These are phyloP conservation scores for Phytopythium aichiense DNA, from an alignment of 352 stramenopile genomes.

Conservation along the genomic window DNA sequence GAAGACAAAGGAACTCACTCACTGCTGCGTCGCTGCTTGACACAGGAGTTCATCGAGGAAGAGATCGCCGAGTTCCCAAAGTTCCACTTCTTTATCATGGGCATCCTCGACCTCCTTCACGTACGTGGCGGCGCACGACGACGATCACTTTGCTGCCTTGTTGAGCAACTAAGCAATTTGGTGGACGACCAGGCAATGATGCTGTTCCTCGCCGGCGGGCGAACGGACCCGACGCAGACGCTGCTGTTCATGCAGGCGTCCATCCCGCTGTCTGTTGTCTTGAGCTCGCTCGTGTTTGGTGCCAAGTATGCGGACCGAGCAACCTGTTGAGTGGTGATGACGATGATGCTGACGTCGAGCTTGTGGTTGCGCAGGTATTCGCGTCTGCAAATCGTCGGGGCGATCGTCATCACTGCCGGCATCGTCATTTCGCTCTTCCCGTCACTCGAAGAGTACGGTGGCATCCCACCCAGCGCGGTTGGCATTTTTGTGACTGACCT, in stretches of 20 bases:
- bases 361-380: slow-evolving; percentile 43
- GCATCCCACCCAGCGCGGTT: neutral
- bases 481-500: neutral
- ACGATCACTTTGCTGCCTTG: neutral
- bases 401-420: slow-evolving; percentile 56
- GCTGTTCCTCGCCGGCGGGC: slow-evolving; percentile 78
- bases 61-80: slow-evolving; percentile 85
- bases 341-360: neutral
- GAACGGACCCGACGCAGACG: slow-evolving; percentile 80
- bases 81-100: slow-evolving; percentile 86
- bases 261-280: slow-evolving; percentile 61
- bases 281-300: slow-evolving; percentile 52
- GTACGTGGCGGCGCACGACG: slow-evolving; percentile 23
- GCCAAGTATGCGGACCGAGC: slow-evolving; percentile 26
- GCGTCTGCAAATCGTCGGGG: slow-evolving; percentile 64
- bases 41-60: slow-evolving; percentile 80
- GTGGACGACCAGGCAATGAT: slow-evolving; percentile 54
- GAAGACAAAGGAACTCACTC: neutral
- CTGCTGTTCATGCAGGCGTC: slow-evolving; percentile 84
- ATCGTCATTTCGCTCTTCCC: slow-evolving; percentile 76
- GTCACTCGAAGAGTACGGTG: slow-evolving; percentile 65
- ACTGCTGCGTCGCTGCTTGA: neutral
- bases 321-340: neutral
- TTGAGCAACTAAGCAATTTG: neutral
- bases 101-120: slow-evolving; percentile 74